phyloP scores from a whole-genome alignment of 2,329 filamentous ascomycete genomes.

The Nigrospora osmanthi region DNA sequence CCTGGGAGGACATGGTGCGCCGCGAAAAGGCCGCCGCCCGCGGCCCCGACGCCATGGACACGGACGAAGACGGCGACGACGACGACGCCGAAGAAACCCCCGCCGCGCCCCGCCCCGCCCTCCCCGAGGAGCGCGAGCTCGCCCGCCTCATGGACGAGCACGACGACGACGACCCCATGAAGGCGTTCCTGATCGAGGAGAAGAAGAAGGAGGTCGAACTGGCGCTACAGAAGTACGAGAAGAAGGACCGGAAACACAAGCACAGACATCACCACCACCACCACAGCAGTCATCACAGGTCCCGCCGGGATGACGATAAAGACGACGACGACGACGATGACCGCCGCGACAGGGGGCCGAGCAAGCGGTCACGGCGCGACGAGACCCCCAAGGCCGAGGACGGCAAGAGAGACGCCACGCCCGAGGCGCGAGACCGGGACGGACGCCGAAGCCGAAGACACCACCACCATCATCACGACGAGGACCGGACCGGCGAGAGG shows the following conservation, averaged over 20 bases:
- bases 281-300: slow-evolving; percentile 33
- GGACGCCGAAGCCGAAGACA: slow-evolving; percentile 20
- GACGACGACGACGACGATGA: slow-evolving; percentile 10
- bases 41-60: slow-evolving; percentile 6
- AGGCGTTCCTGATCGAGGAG: slow-evolving; percentile 78
- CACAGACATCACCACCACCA: slow-evolving; percentile 29
- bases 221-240: slow-evolving; percentile 51
- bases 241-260: slow-evolving; percentile 37
- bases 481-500: slow-evolving; percentile 6
- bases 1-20: slow-evolving; percentile 51
- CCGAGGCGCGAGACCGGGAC: slow-evolving; percentile 8
- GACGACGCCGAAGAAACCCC: slow-evolving; percentile 31
- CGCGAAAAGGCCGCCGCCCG: slow-evolving; percentile 34
- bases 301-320: slow-evolving; percentile 21
- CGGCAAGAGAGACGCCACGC: slow-evolving; percentile 17
- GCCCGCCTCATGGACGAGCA: slow-evolving; percentile 67
- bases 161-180: slow-evolving; percentile 98
- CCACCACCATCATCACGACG: slow-evolving; percentile 21
- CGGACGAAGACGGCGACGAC: slow-evolving; percentile 29
- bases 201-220: slow-evolving; percentile 82
- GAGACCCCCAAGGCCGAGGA: slow-evolving; percentile 19
- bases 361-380: slow-evolving; percentile 28
- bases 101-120: slow-evolving; percentile 44
- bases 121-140: slow-evolving; percentile 78
- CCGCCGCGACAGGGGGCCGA: slow-evolving; percentile 5